Conservation (phyloP, 2,329 filamentous ascomycete genomes). For the Tolypocladium tropicale region DNA sequence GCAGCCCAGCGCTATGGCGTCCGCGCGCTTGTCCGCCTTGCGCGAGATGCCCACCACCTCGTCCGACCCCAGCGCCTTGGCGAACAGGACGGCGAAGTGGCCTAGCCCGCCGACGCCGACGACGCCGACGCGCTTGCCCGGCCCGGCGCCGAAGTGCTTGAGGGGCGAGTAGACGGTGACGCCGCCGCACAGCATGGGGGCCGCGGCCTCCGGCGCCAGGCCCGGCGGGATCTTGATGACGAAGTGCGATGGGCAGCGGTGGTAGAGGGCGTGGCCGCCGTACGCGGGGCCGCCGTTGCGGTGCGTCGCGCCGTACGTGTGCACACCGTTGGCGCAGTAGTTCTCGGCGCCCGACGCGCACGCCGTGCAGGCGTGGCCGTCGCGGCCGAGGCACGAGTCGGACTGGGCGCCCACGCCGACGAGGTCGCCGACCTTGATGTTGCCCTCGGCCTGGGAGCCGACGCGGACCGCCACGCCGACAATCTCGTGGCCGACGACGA, state of each 20-base stretch:
- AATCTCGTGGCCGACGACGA: conserved; percentile 56
- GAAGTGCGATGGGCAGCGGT: conserved; percentile 33
- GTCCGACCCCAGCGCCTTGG: conserved; percentile 56
- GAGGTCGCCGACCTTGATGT: conserved; percentile 50
- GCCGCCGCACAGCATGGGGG: conserved; percentile 63
- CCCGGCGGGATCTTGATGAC: conserved; percentile 35
- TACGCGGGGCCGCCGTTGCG: conserved; percentile 21
- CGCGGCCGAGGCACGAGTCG: conserved; percentile 37
- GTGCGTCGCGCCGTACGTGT: conserved; percentile 38
- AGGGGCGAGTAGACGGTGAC: conserved; percentile 58
- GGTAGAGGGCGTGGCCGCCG: conserved; percentile 37
- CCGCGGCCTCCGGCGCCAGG: conserved; percentile 28
- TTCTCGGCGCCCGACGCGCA: conserved; percentile 29
- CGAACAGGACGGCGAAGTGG: conserved; percentile 59
- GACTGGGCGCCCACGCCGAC: conserved; percentile 54
- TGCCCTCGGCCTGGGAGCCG: conserved; percentile 32
- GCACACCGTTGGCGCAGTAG: conserved; percentile 31
- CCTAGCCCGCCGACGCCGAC: conserved; percentile 59
- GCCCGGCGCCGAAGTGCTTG: conserved; percentile 50
- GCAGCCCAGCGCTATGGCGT: conserved; percentile 47
- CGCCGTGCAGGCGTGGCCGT: conserved; percentile 24
- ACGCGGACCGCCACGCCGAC: conserved; percentile 47
- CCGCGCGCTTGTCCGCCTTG: conserved; percentile 38
- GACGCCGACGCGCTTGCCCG: conserved; percentile 56
- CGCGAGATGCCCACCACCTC: conserved; percentile 51